Evolutionary conservation across 1,139 yeast species (phyloP), one percentile per base, ranked within the genome.

Genomic region (Kodamaea arcana): DNA sequence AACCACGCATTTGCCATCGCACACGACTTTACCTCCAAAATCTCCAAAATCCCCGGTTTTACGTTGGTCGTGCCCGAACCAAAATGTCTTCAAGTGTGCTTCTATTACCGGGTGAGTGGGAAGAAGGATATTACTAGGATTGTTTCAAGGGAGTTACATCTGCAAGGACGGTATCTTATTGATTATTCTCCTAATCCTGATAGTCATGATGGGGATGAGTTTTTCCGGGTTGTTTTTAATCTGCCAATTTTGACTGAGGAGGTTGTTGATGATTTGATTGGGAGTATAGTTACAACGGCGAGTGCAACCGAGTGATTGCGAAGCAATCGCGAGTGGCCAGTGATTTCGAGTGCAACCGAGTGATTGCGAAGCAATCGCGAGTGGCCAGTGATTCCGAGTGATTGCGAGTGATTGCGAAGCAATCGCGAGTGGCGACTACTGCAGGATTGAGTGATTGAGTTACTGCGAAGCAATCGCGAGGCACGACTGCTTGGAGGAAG

Each of bases 51-150:
- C 4, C 37, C 48, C 1, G 61, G 67, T 3, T 85, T 84, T 56
- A 65, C 65, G 29, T 58, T 84, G 32, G 75, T 83, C 10, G 51
- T 63, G 14, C 30, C 38, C 12, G 78, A 81, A 2, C 87, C 92
- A 3, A 86, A 87, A 24, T 84, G 94, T 52, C 62, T 85, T 37
- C 95, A 86, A 58, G 90, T 85, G 2, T 86, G 95, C 47, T 86
- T 86, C 61, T 84, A 80, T 57, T 84, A 77, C 57, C 69, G 73
- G 26, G 81, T 84, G 1, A 50, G 44, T 5, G 30, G 30, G 4
- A 20, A 22, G 5, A 60, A 53, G 3, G 63, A 62, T 34, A 78
- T 73, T 54, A 80, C 92, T 1, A 58, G 54, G 13, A 60, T 68
- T n/a, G 80, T 86, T 36, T 84, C 85, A 3, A 54, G 73, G n/a